Evolutionary conservation across 2,329 filamentous ascomycete genomes (phyloP).

Genomic region (Drechslerella stenobrocha): DNA sequence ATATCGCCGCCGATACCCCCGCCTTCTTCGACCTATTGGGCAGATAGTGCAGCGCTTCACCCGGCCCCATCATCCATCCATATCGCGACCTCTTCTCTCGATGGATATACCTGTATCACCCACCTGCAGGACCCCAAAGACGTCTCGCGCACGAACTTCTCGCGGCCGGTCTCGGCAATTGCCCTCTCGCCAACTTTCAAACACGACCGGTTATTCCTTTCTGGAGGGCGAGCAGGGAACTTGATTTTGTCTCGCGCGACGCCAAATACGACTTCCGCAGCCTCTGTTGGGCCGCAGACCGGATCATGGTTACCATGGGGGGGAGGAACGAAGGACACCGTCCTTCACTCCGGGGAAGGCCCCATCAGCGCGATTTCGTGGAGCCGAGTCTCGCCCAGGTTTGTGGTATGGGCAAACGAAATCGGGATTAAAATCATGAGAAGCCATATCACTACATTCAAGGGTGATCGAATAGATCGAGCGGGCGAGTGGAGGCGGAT

Average conservation of each 20-base stretch:
- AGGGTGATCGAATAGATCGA: constrained; percentile 49
- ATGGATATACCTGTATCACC: constrained; percentile 91
- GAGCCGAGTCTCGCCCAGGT: constrained; percentile 82
- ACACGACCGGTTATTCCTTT: constrained; percentile 83
- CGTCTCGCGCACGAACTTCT: constrained; percentile 89
- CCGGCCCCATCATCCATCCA: constrained; percentile 61
- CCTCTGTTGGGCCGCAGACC: constrained; percentile 75
- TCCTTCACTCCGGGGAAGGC: constrained; percentile 90
- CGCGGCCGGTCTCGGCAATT: constrained; percentile 85
- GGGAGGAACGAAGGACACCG: constrained; percentile 79
- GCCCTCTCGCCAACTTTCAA: constrained; percentile 95
- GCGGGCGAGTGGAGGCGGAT: constrained; percentile 90
- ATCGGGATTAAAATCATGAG: constrained; percentile 98
- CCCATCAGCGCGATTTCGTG: constrained; percentile 89
- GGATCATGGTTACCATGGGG: constrained; percentile 65
- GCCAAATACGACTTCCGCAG: constrained; percentile 81
- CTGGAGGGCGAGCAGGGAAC: constrained; percentile 83
- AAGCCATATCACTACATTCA: constrained; percentile 62
- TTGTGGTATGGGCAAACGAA: constrained; percentile 93
- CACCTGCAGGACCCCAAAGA: constrained; percentile 82
- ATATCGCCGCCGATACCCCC: constrained; percentile 81
- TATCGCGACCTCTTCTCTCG: constrained; percentile 89
- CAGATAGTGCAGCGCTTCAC: constrained; percentile 31
- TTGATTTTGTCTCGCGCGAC: constrained; percentile 85
- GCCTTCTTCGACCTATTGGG: constrained; percentile 59